Conservation (phyloP, 306 rosid species). For the Notholithocarpus densiflorus region DNA sequence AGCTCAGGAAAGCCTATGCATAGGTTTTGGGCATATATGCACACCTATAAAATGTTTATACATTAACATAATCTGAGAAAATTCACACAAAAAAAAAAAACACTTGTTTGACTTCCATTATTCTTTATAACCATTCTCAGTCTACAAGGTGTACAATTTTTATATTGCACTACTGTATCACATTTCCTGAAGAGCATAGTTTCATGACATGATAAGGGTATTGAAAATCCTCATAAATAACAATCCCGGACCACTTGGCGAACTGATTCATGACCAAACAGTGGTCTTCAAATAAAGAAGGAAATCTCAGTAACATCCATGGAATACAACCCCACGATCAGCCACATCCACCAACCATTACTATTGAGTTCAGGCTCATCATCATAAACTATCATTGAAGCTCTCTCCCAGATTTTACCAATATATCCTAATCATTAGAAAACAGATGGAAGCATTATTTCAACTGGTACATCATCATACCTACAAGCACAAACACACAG, state of each 20-base stretch:
- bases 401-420: not conserved
- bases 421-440: not conserved
- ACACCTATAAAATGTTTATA: not conserved
- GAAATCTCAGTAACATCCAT: conserved; percentile 1
- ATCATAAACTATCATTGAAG: not conserved
- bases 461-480: not conserved
- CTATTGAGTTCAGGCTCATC: not conserved
- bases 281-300: not conserved
- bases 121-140: not conserved
- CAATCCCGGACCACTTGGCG: not conserved
- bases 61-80: not conserved
- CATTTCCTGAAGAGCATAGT: not conserved
- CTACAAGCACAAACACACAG: not conserved
- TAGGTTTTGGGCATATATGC: not conserved
- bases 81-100: not conserved
- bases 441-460: not conserved
- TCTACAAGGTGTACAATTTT: not conserved
- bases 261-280: not conserved
- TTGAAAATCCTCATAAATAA: conserved; percentile 7
- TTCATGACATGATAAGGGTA: not conserved
- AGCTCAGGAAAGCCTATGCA: not conserved
- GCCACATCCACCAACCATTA: conserved; percentile 2
- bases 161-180: not conserved
- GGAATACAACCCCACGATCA: not conserved
- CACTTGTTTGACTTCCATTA: not conserved